Base-by-base conservation (phyloP, 108 stramenopile genomes). In the Parmales sp. region DNA sequence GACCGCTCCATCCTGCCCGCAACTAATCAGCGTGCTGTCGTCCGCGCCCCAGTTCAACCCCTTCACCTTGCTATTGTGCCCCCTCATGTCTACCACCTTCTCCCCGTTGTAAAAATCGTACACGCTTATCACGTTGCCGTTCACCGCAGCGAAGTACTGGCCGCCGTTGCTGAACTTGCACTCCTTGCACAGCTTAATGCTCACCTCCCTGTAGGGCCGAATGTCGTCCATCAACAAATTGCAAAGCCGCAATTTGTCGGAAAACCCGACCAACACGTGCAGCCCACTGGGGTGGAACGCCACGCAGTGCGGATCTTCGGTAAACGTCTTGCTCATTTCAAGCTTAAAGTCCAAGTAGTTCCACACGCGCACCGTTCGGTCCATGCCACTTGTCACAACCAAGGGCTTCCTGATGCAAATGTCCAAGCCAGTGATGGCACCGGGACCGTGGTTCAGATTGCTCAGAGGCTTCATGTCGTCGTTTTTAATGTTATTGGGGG, bases 211-310 rank as follows among this genome's bases (percentile, higher is more conserved):
- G 67, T 45, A 80, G 28, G 72, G 16, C 0, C 82, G 63, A 5
- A 85, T 18, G 43, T 85, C 82, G 69, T 83, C 82, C 72, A 85
- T 66, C 20, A 85, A 67, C 6, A 85, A 25, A 65, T 85, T 76
- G 67, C 70, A 66, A 13, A 78, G 38, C 34, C 82, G 74, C 13
- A 85, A 54, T 65, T 82, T 82, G 71, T 85, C 84, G 3, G 74
- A 34, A 44, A 81, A 83, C 19, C 84, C 84, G 25, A 83, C 72
- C 20, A 74, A 50, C 16, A 74, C 8, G 22, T 83, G 80, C 48
- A 82, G 50, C 16, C 84, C 84, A 8, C 74, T 65, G 23, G 84
- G 84, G 73, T 85, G 84, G 44, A 81, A 63, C 7, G 77, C 66
- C 0, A 82, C 71, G 26, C 71, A 66, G 7, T 70, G 39, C 1